Base-by-base conservation (phyloP, 2,329 filamentous ascomycete genomes). In the Aureobasidium pullulans region DNA sequence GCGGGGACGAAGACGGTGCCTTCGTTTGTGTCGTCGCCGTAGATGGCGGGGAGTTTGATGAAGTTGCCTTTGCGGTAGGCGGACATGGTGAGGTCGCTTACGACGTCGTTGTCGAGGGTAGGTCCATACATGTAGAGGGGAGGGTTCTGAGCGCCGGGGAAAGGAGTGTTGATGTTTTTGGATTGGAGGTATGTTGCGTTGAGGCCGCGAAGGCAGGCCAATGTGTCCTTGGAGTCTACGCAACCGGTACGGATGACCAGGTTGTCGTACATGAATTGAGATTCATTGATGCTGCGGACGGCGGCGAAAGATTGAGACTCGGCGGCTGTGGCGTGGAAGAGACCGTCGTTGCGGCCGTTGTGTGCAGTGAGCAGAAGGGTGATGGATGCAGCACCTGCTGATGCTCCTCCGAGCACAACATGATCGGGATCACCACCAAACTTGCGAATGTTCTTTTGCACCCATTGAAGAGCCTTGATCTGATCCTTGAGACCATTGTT, bases 401-500 rank as follows among this genome's bases (percentile, higher is more conserved):
- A 87, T 62, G 80, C 83, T 9, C 88, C 88, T 15, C 83, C 85
- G 0, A 90, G 73, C 0, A 86, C 83, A 9, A 90, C 85, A 64
- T 88, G 86, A 0, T 76, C 67, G 1, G 86, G 84, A 64, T 90
- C 76, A 28, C 87, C 88, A 4, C 87, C 88, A 64, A 92, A 91
- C 69, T 82, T 68, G 53, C 66, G 63, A 43, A 90, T 88, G 69
- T 90, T 75, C 32, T 81, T 75, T 63, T 88, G 80, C 1, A 89
- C 81, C 88, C 88, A 91, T 62, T 86, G 69, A 13, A 91, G 70
- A 0, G 83, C 84, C 66, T 86, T 85, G 56, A 84, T 76, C 70
- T 90, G 87, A 68, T 91, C 88, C 36, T 81, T 80, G 1, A 91
- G 74, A 1, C 88, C 88, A 64, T 84, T 85, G 69, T 91, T 91